A percentile compares a stretch with the other conserved stretches of the same genome.
phyloP scores from a whole-genome alignment of 768 basidiomycete genomes.

The Roridomyces roridus region DNA sequence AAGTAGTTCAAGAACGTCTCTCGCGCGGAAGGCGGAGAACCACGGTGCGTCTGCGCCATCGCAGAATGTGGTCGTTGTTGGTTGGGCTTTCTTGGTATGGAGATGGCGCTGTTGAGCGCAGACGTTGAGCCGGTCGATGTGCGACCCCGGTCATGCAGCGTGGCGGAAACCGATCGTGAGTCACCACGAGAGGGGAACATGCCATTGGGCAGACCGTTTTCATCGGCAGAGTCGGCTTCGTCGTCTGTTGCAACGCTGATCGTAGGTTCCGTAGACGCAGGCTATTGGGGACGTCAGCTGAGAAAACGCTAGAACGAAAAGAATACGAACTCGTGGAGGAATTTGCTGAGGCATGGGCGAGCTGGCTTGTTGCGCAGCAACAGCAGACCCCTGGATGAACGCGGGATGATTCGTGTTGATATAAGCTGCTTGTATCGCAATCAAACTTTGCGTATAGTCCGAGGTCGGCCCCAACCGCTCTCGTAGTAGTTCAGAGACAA shows the following conservation, averaged over 20 bases:
- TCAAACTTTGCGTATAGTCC: conserved; percentile 94
- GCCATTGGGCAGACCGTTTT: conserved; percentile 59
- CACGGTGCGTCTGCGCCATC: conserved; percentile 39
- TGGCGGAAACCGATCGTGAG: conserved; percentile 77
- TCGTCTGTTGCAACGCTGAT: conserved; percentile 63
- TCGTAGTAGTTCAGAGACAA: conserved; percentile 93
- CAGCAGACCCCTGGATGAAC: conserved; percentile 83
- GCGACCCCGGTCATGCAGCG: conserved; percentile 76
- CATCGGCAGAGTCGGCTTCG: conserved; percentile 69
- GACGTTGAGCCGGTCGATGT: conserved; percentile 43
- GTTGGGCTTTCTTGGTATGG: conserved; percentile 30
- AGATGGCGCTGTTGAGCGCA: conserved; percentile 29
- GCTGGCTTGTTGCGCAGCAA: conserved; percentile 56
- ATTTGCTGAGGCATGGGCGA: conserved; percentile 48
- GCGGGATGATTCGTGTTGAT: conserved; percentile 99
- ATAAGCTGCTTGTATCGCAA: conserved; percentile 97
- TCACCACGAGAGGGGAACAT: conserved; percentile 52
- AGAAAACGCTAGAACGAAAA: conserved; percentile 2
- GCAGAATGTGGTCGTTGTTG: conserved; percentile 41
- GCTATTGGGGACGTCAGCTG: conserved; percentile 45
- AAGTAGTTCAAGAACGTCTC: conserved; percentile 98
- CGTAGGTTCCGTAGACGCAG: conserved; percentile 65
- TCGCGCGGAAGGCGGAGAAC: conserved; percentile 64
- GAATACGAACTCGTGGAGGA: conserved; percentile 58
- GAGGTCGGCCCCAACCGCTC: conserved; percentile 97